Evolutionary conservation across 1,284 basidiomycete species (phyloP).

Genomic region (Ceratobasidium sp.): DNA sequence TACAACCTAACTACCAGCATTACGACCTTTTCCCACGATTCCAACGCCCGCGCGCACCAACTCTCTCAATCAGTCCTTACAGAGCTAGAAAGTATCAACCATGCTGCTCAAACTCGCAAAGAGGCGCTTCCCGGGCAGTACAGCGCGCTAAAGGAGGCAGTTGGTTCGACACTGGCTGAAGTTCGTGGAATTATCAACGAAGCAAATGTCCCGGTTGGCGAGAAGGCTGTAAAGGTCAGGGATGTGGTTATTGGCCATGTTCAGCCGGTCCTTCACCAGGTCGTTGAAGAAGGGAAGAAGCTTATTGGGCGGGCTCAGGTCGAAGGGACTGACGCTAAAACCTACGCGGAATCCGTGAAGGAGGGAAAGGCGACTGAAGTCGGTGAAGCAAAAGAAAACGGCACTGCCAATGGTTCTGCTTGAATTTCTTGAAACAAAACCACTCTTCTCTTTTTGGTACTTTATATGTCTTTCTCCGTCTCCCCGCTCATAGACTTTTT

Average conservation of each 20-base stretch:
- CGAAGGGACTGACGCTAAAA: slow-evolving; percentile 12
- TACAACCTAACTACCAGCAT: slow-evolving; percentile 61
- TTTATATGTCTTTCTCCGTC: too few species aligned
- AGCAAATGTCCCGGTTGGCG: slow-evolving; percentile 38
- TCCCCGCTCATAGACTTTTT: slow-evolving; percentile 22
- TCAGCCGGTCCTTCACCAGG: slow-evolving; percentile 37
- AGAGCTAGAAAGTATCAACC: slow-evolving; percentile 45
- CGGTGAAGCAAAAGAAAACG: background rate
- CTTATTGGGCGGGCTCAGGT: slow-evolving; percentile 33
- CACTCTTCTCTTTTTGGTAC: background rate
- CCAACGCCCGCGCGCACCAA: slow-evolving; percentile 40
- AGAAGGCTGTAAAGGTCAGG: slow-evolving; percentile 40
- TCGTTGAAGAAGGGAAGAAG: slow-evolving; percentile 38
- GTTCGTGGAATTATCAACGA: slow-evolving; percentile 39
- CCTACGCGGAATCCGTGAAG: slow-evolving; percentile 6
- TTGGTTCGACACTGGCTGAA: slow-evolving; percentile 38
- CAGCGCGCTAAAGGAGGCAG: slow-evolving; percentile 22
- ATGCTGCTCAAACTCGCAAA: slow-evolving; percentile 23
- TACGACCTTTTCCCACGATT: slow-evolving; percentile 49
- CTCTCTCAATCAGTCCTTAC: slow-evolving; percentile 40
- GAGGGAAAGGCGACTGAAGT: background rate
- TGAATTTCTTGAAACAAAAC: background rate
- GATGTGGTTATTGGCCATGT: slow-evolving; percentile 37
- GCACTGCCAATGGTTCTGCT: slow-evolving; percentile 15
- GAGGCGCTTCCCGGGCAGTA: slow-evolving; percentile 26